Percentiles rank a stretch among this genome's conserved stretches.
Evolutionary conservation across 2,329 filamentous ascomycete genomes (phyloP).

Genomic region (Talaromyces sp.): DNA sequence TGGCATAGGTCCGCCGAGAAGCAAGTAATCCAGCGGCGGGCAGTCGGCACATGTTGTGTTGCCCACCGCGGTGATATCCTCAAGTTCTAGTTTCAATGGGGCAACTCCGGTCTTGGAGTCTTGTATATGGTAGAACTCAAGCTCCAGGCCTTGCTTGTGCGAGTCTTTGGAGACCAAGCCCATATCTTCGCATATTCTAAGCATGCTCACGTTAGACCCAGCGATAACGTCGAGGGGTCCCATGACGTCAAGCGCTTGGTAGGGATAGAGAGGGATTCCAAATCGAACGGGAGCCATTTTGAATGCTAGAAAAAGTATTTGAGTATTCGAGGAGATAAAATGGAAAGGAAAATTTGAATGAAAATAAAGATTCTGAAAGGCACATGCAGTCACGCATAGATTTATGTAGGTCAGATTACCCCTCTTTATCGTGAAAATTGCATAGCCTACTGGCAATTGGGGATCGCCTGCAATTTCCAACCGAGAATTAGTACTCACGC

Average conservation of each 20-base stretch:
- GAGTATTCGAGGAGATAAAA: not conserved
- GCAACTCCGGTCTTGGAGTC: not conserved
- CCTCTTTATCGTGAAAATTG: not conserved
- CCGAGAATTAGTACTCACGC: not conserved
- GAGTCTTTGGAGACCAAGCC: not conserved
- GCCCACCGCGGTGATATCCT: constrained; percentile 1
- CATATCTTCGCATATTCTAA: not conserved
- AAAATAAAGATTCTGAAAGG: not conserved
- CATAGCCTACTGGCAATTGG: not conserved
- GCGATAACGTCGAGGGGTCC: constrained; percentile 6
- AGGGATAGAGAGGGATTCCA: constrained; percentile 6
- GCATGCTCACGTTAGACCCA: not conserved
- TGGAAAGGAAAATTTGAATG: not conserved
- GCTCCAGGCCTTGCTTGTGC: not conserved
- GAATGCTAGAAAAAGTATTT: not conserved
- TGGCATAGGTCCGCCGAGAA: constrained; percentile 2
- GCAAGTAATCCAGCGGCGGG: constrained; percentile 6
- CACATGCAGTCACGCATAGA: not conserved
- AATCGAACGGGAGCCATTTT: constrained; percentile 10
- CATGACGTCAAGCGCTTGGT: constrained; percentile 8
- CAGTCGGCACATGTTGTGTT: constrained; percentile 5
- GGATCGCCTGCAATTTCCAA: not conserved
- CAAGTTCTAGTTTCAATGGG: not conserved
- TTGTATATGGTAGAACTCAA: constrained; percentile 9
- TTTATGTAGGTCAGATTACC: not conserved